phyloP scores from a whole-genome alignment of 1,284 basidiomycete species.

The Tilletia caries region DNA sequence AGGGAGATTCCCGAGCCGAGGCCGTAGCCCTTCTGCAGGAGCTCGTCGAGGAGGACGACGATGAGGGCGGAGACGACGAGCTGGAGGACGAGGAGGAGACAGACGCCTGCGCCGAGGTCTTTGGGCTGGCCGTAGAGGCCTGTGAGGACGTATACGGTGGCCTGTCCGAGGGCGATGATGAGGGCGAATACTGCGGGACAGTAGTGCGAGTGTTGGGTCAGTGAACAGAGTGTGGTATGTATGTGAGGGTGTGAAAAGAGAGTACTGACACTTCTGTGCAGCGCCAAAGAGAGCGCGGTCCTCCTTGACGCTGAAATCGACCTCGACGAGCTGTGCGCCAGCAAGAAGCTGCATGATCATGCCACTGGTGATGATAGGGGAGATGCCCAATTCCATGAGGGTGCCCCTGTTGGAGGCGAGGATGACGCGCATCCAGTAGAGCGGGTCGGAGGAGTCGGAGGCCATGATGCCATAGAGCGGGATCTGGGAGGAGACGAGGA shows the following conservation, averaged over 20 bases:
- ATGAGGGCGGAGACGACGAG: slow-evolving; percentile 89
- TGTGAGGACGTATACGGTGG: slow-evolving; percentile 93
- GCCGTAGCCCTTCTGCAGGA: slow-evolving; percentile 97
- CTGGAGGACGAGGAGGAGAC: slow-evolving; percentile 88
- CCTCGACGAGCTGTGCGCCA: slow-evolving; percentile 93
- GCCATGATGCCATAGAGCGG: slow-evolving; percentile 54
- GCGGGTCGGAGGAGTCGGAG: slow-evolving; percentile 66
- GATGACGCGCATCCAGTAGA: slow-evolving; percentile 99
- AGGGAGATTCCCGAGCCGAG: slow-evolving; percentile 97
- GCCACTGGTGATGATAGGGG: slow-evolving; percentile 86
- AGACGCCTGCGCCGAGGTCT: slow-evolving; percentile 93
- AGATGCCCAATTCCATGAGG: slow-evolving; percentile 98
- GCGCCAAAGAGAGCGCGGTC: slow-evolving; percentile 92
- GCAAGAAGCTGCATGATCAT: slow-evolving; percentile 99
- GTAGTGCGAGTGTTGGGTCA: not conserved
- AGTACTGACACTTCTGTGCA: slow-evolving; percentile 70
- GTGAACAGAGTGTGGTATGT: not conserved
- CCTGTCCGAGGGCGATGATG: slow-evolving; percentile 92
- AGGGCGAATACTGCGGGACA: slow-evolving; percentile 93
- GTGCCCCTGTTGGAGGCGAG: slow-evolving; percentile 96
- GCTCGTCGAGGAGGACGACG: slow-evolving; percentile 95
- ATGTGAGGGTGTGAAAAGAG: slow-evolving; percentile 13
- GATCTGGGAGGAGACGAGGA: slow-evolving; percentile 52
- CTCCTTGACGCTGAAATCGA: slow-evolving; percentile 95
- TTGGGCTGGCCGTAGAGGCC: slow-evolving; percentile 92